These are phyloP conservation scores for Escallonia herrerae DNA, from an alignment of 129 eudicot genomes.

Conservation along the genomic window DNA sequence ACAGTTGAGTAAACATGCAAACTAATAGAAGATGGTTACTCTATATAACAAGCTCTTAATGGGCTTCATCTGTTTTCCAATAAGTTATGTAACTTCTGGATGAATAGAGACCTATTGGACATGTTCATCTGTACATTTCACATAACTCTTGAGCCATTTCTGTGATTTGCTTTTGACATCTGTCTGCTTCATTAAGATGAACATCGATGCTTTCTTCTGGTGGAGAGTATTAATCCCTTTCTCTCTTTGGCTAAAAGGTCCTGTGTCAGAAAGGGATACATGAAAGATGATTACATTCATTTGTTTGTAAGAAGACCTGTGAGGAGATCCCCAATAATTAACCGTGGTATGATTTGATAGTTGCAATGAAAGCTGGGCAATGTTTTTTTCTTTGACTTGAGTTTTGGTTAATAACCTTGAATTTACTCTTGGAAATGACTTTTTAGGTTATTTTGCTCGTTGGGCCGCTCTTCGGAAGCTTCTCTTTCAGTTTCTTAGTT, in stretches of 20 bases:
- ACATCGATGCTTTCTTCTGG: background rate
- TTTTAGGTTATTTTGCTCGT: slow-evolving; percentile 89
- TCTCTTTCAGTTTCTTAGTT: slow-evolving; percentile 63
- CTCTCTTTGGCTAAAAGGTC: slow-evolving; percentile 45
- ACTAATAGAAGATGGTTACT: no score
- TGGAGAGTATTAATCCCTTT: background rate
- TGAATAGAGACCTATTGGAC: no score
- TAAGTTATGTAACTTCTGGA: no score
- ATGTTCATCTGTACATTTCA: no score
- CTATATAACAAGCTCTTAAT: no score
- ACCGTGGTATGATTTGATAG: slow-evolving; percentile 67
- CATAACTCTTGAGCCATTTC: no score
- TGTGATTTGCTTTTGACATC: no score
- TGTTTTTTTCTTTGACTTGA: background rate
- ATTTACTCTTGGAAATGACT: slow-evolving; percentile 2
- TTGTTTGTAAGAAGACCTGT: slow-evolving; percentile 85
- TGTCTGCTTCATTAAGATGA: no score
- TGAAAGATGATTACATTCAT: slow-evolving; percentile 87
- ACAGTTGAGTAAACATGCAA: no score
- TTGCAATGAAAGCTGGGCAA: slow-evolving; percentile 6
- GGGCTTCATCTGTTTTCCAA: no score
- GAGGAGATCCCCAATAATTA: slow-evolving; percentile 89
- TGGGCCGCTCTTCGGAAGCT: slow-evolving; percentile 88
- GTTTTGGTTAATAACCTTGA: slow-evolving; percentile 6
- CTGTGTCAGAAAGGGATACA: slow-evolving; percentile 90